Evolutionary conservation across 179 eudicot genomes (phyloP).

Genomic region (Silene noctiflora): DNA sequence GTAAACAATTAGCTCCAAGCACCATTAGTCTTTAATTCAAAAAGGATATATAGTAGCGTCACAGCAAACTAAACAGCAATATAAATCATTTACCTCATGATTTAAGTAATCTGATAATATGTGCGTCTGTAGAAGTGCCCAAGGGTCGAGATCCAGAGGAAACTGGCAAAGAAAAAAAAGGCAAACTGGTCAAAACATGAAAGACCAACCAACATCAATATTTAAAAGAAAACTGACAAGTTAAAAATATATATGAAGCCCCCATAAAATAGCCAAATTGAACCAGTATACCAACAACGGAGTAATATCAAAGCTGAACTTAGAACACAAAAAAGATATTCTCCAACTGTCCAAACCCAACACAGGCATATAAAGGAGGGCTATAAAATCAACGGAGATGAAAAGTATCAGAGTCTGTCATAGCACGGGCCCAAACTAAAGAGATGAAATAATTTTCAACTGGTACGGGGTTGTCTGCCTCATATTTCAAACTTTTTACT

Average conservation of each 20-base stretch:
- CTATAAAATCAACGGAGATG: too few relatives aligned
- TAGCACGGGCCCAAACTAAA: not conserved
- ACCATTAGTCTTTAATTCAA: not conserved
- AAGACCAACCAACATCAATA: conserved; percentile 9
- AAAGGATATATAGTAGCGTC: not conserved
- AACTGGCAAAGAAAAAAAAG: conserved; percentile 53
- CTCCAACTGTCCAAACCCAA: too few relatives aligned
- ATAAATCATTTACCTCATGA: conserved; percentile 62
- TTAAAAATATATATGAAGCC: not conserved
- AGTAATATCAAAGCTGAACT: not conserved
- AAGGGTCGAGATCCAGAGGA: conserved; percentile 81
- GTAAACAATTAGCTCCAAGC: not conserved
- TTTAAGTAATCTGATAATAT: conserved; percentile 73
- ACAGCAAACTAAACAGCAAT: conserved; percentile 8
- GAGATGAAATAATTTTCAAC: too few relatives aligned
- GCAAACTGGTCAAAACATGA: conserved; percentile 18
- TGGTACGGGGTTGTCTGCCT: not conserved
- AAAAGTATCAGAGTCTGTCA: not conserved
- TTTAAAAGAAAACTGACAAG: conserved; percentile 2
- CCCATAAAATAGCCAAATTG: not conserved
- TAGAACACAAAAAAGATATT: too few relatives aligned
- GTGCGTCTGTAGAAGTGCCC: conserved; percentile 71
- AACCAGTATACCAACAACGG: not conserved
- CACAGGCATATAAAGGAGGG: too few relatives aligned
- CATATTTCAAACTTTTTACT: not conserved